phyloP scores from a whole-genome alignment of 805 yeast genomes.

The Komagataella mondaviorum region DNA sequence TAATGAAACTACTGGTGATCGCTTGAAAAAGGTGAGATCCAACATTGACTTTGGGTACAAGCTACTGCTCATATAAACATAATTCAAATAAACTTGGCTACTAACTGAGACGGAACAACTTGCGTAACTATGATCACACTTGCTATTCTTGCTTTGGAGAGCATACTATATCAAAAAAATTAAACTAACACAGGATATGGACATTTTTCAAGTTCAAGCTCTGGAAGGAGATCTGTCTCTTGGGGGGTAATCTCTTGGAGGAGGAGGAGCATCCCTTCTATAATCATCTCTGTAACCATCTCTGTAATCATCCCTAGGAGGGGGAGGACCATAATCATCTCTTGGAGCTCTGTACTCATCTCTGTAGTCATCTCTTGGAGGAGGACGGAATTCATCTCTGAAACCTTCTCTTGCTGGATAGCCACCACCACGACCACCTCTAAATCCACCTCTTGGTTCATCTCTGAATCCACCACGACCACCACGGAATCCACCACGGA shows the following conservation, averaged over 20 bases:
- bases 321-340: slow-evolving; percentile 15
- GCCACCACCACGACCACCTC: slow-evolving; percentile 21
- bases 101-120: background rate
- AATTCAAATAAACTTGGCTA: background rate
- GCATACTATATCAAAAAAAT: background rate
- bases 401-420: slow-evolving; percentile 11
- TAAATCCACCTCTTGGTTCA: slow-evolving; percentile 24
- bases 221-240: slow-evolving; percentile 73
- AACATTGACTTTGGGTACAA: background rate
- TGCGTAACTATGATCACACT: background rate
- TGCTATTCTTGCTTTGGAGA: background rate
- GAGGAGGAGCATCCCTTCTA: slow-evolving; percentile 12
- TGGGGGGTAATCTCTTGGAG: slow-evolving; percentile 25
- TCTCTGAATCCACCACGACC: slow-evolving; percentile 20
- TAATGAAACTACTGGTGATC: background rate
- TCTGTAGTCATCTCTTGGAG: slow-evolving; percentile 3
- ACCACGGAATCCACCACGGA: slow-evolving; percentile 12
- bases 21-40: background rate
- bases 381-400: slow-evolving; percentile 14
- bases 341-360: slow-evolving; percentile 12
- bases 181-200: background rate
- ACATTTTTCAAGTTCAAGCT: slow-evolving; percentile 25
- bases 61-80: background rate
- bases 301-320: slow-evolving; percentile 1
- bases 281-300: slow-evolving; percentile 8